Evolutionary conservation across 2,329 filamentous ascomycete genomes (phyloP).

Genomic region (Monosporascus sp.): DNA sequence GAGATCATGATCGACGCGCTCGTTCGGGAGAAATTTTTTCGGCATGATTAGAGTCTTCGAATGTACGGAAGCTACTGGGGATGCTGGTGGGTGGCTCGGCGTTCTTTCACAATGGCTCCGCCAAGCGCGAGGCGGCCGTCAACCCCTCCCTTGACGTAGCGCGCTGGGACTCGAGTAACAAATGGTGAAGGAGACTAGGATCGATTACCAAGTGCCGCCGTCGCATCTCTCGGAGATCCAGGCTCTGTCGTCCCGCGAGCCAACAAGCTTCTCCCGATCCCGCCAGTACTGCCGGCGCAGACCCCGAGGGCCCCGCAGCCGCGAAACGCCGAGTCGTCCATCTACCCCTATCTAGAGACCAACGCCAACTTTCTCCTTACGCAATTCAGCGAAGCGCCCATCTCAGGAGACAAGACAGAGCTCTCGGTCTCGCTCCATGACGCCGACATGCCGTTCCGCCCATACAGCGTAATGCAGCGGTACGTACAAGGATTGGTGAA

Average conservation of each 20-base stretch:
- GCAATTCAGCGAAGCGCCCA: slow-evolving; percentile 53
- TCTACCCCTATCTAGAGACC: slow-evolving; percentile 61
- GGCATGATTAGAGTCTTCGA: too few species aligned
- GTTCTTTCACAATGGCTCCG: too few species aligned
- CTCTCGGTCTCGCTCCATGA: slow-evolving; percentile 46
- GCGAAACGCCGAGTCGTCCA: slow-evolving; percentile 51
- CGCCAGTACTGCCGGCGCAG: slow-evolving; percentile 40
- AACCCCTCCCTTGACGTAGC: too few species aligned
- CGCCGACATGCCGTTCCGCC: slow-evolving; percentile 51
- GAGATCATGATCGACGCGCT: too few species aligned
- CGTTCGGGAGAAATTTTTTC: too few species aligned
- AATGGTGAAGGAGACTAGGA: slow-evolving; percentile 27
- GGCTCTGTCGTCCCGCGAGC: slow-evolving; percentile 41
- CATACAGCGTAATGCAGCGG: slow-evolving; percentile 52
- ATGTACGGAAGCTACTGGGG: too few species aligned
- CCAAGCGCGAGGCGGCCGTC: too few species aligned
- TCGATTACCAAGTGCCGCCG: slow-evolving; percentile 33
- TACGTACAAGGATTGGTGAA: slow-evolving; percentile 50
- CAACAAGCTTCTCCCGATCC: slow-evolving; percentile 43
- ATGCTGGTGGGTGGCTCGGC: too few species aligned
- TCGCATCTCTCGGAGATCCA: slow-evolving; percentile 39
- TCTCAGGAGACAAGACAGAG: slow-evolving; percentile 38
- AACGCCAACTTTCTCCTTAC: slow-evolving; percentile 57
- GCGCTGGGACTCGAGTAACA: too few species aligned
- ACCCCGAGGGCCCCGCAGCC: slow-evolving; percentile 36